Percentiles rank a stretch among this genome's conserved stretches.
Conservation (phyloP, 2,329 filamentous ascomycete genomes). For the Periconia sp. region DNA sequence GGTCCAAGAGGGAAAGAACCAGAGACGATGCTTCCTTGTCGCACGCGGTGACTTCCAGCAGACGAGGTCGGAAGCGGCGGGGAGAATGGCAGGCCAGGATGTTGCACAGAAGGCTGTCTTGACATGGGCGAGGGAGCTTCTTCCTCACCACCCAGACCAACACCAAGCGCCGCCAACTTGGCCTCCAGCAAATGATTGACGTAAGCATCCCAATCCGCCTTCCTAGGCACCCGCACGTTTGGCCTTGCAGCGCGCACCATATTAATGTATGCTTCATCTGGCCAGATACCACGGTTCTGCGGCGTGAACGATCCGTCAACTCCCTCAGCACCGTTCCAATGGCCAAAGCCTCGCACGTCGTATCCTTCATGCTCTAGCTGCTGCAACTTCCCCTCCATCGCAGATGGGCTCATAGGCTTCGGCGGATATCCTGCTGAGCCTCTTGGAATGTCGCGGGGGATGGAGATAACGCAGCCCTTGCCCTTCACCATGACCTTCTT, state of each 20-base stretch:
- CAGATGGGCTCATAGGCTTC: constrained; percentile 54
- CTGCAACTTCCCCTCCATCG: constrained; percentile 67
- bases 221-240: constrained; percentile 72
- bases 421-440: constrained; percentile 50
- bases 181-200: constrained; percentile 85
- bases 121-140: constrained; percentile 68
- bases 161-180: constrained; percentile 89
- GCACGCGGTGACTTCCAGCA: constrained; percentile 71
- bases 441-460: constrained; percentile 50
- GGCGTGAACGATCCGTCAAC: constrained; percentile 26
- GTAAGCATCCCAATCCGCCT: constrained; percentile 78
- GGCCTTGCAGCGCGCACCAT: constrained; percentile 63
- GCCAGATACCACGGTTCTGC: constrained; percentile 74
- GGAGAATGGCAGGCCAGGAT: constrained; percentile 79
- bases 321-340: constrained; percentile 56
- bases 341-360: constrained; percentile 70
- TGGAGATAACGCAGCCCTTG: constrained; percentile 53
- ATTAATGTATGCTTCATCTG: constrained; percentile 64
- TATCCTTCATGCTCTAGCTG: constrained; percentile 75
- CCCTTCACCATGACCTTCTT: constrained; percentile 55
- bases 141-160: constrained; percentile 78
- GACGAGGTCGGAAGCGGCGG: constrained; percentile 83
- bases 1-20: constrained; percentile 63
- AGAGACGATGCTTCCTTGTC: constrained; percentile 63
- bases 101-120: constrained; percentile 74